phyloP scores from a whole-genome alignment of 179 eudicot genomes.

The Spinacia oleracea region DNA sequence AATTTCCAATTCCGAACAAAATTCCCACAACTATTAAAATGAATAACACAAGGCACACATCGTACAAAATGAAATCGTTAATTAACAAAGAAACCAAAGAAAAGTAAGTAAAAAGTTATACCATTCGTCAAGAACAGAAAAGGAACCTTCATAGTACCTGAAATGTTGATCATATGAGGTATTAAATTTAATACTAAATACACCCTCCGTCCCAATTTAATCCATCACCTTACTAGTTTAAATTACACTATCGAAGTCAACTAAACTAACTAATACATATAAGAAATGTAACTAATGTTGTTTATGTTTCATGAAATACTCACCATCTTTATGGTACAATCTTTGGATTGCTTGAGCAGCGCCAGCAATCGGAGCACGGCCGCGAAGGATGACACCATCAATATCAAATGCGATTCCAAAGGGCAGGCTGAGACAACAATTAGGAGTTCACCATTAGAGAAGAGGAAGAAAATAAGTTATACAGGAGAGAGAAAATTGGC shows the following conservation, averaged over 20 bases:
- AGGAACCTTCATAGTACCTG: constrained; percentile 14
- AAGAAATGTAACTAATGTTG: background rate
- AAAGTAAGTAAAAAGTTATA: background rate
- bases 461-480: background rate
- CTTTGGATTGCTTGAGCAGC: constrained; percentile 41
- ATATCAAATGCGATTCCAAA: constrained; percentile 59
- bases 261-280: background rate
- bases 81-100: background rate
- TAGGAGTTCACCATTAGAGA: background rate
- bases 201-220: background rate
- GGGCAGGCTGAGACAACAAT: constrained; percentile 26
- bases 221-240: background rate
- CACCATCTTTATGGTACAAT: constrained; percentile 39
- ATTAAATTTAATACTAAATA: background rate
- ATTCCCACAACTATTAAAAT: background rate
- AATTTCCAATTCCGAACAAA: background rate
- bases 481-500: background rate
- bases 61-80: background rate
- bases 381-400: constrained; percentile 58
- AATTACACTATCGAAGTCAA: background rate
- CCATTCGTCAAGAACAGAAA: constrained; percentile 14
- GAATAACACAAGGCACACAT: background rate
- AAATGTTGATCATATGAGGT: background rate
- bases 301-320: background rate
- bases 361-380: constrained; percentile 41